These are phyloP conservation scores for Physaria fendleri DNA, from an alignment of 345 rosid genomes.

Conservation along the genomic window DNA sequence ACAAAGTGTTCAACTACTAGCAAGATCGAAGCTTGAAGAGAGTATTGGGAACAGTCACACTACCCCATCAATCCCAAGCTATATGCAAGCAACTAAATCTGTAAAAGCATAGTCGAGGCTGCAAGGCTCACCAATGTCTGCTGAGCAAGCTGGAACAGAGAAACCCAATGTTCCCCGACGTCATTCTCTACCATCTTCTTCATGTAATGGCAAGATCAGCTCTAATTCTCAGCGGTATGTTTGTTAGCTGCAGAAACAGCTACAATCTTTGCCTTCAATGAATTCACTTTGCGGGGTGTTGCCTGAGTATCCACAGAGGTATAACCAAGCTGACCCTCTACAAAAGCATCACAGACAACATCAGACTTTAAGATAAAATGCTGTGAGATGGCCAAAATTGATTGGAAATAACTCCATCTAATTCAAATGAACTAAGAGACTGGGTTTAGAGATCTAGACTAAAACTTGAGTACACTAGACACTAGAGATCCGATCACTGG, in stretches of 20 bases:
- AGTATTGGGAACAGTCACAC: slow-evolving; percentile 45
- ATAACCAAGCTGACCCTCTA: slow-evolving; percentile 99
- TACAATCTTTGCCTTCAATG: slow-evolving; percentile 61
- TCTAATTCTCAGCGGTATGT: slow-evolving; percentile 70
- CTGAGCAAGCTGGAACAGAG: slow-evolving; percentile 54
- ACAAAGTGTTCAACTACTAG: slow-evolving; percentile 38
- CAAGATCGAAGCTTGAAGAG: slow-evolving; percentile 59
- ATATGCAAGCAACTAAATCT: slow-evolving; percentile 88
- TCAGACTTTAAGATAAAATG: neutral
- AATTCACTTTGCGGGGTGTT: slow-evolving; percentile 87
- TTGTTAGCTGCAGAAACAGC: slow-evolving; percentile 97
- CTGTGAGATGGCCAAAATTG: neutral
- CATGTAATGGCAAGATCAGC: slow-evolving; percentile 52
- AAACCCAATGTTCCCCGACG: slow-evolving; percentile 52
- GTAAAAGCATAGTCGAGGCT: slow-evolving; percentile 86
- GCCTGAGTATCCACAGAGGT: slow-evolving; percentile 95
- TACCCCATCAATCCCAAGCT: slow-evolving; percentile 72
- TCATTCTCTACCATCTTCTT: slow-evolving; percentile 71
- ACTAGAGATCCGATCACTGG: neutral
- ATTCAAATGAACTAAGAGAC: neutral
- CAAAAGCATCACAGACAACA: slow-evolving; percentile 23
- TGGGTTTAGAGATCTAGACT: neutral
- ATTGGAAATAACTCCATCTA: neutral
- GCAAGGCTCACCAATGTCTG: slow-evolving; percentile 64
- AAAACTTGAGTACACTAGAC: neutral